These are phyloP conservation scores for Salicornia ramosissima DNA, from an alignment of 148 eudicot species.

Conservation along the genomic window DNA sequence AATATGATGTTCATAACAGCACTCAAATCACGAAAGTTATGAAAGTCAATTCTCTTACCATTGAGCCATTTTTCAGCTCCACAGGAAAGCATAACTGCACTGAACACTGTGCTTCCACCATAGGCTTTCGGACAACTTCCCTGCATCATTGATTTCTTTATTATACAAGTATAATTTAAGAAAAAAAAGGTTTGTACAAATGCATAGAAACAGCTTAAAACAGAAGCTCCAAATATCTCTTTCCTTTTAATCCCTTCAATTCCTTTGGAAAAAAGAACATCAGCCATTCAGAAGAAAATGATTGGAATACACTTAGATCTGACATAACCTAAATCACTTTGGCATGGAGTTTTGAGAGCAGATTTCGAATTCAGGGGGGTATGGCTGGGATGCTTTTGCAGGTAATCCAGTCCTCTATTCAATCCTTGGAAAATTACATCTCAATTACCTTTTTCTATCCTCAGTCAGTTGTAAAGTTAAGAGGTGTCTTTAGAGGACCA, in stretches of 20 bases:
- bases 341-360: neutral
- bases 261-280: neutral
- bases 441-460: neutral
- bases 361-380: no score
- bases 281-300: neutral
- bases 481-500: no score
- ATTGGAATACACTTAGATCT: neutral
- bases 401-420: neutral
- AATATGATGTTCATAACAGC: neutral
- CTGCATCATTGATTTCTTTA: constrained; percentile 34
- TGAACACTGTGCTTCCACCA: constrained; percentile 94
- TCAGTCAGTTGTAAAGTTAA: no score
- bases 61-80: constrained; percentile 65
- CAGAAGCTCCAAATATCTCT: neutral
- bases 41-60: constrained; percentile 40
- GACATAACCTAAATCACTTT: neutral
- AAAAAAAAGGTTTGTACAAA: neutral
- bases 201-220: neutral
- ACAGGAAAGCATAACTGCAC: constrained; percentile 91
- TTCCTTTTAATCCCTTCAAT: neutral
- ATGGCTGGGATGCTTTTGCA: neutral
- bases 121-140: constrained; percentile 81
- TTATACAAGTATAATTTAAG: neutral
- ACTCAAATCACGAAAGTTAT: neutral
- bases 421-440: neutral